phyloP scores from a whole-genome alignment of 768 basidiomycete species.

The Lactarius sp. region DNA sequence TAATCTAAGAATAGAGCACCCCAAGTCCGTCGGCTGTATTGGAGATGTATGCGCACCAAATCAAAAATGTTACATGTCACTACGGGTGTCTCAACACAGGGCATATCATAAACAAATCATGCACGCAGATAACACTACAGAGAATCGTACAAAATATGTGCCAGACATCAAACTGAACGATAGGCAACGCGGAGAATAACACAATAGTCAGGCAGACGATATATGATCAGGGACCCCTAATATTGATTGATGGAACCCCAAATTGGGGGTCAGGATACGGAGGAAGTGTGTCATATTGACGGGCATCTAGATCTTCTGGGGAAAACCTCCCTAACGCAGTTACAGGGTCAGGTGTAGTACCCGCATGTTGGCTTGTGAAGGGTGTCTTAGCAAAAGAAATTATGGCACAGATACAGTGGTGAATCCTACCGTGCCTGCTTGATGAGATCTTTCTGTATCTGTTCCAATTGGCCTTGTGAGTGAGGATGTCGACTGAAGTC shows the following conservation, averaged over 20 bases:
- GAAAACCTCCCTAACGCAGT: not conserved
- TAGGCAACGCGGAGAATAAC: not conserved
- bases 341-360: not conserved
- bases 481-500: not conserved
- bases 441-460: not conserved
- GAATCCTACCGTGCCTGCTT: constrained; percentile 9
- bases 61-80: not conserved
- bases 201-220: not conserved
- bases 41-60: no score
- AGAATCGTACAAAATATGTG: no score
- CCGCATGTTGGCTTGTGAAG: constrained; percentile 2
- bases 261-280: not conserved
- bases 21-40: no score
- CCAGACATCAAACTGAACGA: not conserved
- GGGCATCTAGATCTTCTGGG: not conserved
- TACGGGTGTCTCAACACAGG: no score
- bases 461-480: not conserved
- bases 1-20: no score
- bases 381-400: not conserved
- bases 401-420: not conserved
- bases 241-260: not conserved
- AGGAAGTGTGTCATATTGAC: not conserved
- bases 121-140: no score
- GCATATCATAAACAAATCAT: no score
- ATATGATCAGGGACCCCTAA: not conserved